These are phyloP conservation scores for Chlorella sp. DNA, from an alignment of 139 green algal genomes.

Conservation along the genomic window DNA sequence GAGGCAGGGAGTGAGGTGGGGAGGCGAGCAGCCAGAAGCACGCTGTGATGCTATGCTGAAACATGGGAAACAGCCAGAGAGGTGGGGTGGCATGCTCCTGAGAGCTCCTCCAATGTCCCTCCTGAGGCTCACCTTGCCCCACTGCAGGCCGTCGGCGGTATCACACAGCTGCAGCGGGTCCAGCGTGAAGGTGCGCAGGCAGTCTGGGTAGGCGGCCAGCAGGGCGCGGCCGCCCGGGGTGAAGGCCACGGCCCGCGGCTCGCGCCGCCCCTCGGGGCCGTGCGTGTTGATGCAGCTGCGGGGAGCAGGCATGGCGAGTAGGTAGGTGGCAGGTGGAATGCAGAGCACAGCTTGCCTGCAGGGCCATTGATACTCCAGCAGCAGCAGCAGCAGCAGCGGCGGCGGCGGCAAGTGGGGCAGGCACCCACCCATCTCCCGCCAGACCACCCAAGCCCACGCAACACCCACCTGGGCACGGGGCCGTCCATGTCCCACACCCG, in stretches of 20 bases:
- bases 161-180: slow-evolving; percentile 21
- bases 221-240: slow-evolving; percentile 7
- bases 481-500: slow-evolving; percentile 24
- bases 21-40: no score
- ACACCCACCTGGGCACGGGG: no score
- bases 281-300: slow-evolving; percentile 15
- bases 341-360: background rate
- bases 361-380: no score
- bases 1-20: background rate
- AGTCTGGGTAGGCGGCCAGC: slow-evolving; percentile 16
- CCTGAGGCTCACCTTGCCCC: slow-evolving; percentile 30
- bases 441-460: no score
- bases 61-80: no score
- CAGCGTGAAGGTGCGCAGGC: slow-evolving; percentile 33
- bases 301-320: background rate
- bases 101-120: no score
- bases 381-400: no score
- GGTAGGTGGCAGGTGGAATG: background rate
- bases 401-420: no score
- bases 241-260: slow-evolving; percentile 29
- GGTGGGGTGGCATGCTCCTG: no score
- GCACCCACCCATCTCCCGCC: no score
- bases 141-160: slow-evolving; percentile 4
- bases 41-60: no score
- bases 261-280: background rate